Base-by-base conservation (phyloP, 202 grass and related monocot genomes). In the Zoysia matrella region DNA sequence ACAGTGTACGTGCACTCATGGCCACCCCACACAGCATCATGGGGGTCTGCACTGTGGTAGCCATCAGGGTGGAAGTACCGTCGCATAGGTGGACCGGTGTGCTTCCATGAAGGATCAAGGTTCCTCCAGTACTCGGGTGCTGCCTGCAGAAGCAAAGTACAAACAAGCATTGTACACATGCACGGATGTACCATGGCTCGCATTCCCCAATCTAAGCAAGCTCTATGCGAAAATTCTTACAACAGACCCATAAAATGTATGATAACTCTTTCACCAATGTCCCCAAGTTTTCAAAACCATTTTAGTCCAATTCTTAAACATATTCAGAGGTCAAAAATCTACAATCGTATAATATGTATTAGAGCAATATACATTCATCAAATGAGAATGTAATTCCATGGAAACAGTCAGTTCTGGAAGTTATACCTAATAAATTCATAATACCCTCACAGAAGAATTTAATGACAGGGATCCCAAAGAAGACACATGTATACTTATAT, bases 51-150 rank as follows among this genome's bases (percentile, higher is more conserved):
- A 0, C 84, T 97, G 72, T 89, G 90, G 22, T 86, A 91, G 54
- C 95, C 95, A 82, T 94, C 75, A 10, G 45, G 79, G 79, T 97
- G 92, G 86, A 97, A 97, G 82, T 94, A 93, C 10, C 92, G 88
- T 22, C 72, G 78, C 95, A 97, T 97, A 52, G 92, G 86, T 52
- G 88, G 95, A 62, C 90, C 92, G 3, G 84, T 94, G 62, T 80
- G 85, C 76, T 88, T 91, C 95, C 92, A 94, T 73, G 88, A 91
- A 2, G 92, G 95, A 81, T 97, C 95, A 43, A 97, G 88, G 69
- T 94, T 91, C 47, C 90, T 89, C 92, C 92, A 97, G 78, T 94
- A 97, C 41, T 93, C 95, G 54, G 95, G 95, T 58, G 95, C 92
- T 84, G 88, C 78, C 95, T 93, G 92, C 69, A 89, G 70, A 54